Evolutionary conservation across 805 yeast species (phyloP).

Genomic region (Yamadazyma paraphyllophila): DNA sequence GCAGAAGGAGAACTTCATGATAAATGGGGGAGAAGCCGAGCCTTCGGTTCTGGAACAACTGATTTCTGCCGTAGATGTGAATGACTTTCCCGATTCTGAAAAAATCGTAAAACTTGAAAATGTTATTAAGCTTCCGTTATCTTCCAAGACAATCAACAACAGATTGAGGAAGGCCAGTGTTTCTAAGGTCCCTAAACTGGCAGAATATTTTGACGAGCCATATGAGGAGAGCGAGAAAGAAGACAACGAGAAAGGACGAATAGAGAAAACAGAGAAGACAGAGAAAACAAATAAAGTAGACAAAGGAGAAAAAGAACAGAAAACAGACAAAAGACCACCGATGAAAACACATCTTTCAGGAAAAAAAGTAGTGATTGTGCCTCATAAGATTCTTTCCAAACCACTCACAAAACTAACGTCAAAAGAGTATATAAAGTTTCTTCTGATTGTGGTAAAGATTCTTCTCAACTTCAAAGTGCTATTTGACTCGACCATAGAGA

Average conservation of each 20-base stretch:
- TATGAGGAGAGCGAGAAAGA: neutral
- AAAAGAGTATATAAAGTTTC: constrained; percentile 36
- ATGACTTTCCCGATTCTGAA: constrained; percentile 16
- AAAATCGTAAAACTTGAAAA: constrained; percentile 32
- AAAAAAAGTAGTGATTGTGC: constrained; percentile 34
- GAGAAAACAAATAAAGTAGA: neutral
- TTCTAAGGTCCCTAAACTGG: neutral
- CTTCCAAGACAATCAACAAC: constrained; percentile 28
- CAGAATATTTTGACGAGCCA: neutral
- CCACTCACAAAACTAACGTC: constrained; percentile 38
- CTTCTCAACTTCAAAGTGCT: constrained; percentile 33
- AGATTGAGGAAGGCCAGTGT: constrained; percentile 21
- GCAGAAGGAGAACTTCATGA: constrained; percentile 29
- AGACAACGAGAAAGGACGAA: neutral
- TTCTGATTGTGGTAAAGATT: constrained; percentile 37
- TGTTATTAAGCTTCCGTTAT: constrained; percentile 24
- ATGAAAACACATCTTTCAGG: constrained; percentile 9
- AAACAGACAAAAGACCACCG: neutral
- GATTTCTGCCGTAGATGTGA: constrained; percentile 8
- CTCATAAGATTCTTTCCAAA: constrained; percentile 41
- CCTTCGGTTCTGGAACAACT: constrained; percentile 9
- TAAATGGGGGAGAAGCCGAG: constrained; percentile 19
- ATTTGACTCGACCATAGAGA: constrained; percentile 15
- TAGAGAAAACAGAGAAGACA: neutral
- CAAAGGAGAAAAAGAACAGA: neutral